Conservation (phyloP, 2,329 filamentous ascomycete species). For the Stachybotrys chartarum region DNA sequence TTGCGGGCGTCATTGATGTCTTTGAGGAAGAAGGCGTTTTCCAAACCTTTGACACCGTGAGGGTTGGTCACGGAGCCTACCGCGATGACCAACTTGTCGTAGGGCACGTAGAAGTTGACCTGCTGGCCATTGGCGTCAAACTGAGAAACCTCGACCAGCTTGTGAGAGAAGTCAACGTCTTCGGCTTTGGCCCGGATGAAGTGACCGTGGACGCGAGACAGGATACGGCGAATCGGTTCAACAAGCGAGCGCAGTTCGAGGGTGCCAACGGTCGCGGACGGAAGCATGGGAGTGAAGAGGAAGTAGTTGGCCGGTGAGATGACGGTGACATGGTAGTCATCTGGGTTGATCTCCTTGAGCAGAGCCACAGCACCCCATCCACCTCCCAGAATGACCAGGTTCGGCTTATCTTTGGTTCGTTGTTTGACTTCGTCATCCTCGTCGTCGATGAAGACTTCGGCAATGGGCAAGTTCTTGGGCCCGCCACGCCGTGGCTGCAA, state of each 20-base stretch:
- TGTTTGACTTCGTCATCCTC: constrained; percentile 68
- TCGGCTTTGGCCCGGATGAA: constrained; percentile 84
- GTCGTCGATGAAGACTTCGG: constrained; percentile 82
- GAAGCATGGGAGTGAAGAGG: constrained; percentile 95
- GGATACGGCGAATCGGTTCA: constrained; percentile 83
- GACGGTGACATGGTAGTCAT: constrained; percentile 93
- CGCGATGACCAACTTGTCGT: constrained; percentile 90
- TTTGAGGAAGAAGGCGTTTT: constrained; percentile 92
- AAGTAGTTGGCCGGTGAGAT: constrained; percentile 96
- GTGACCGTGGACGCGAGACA: constrained; percentile 72
- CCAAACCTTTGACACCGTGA: constrained; percentile 89
- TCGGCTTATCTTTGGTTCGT: constrained; percentile 77
- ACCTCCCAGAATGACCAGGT: constrained; percentile 84
- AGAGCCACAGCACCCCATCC: constrained; percentile 94
- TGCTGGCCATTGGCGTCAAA: constrained; percentile 63
- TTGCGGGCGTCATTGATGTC: constrained; percentile 85
- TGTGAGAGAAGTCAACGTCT: constrained; percentile 85
- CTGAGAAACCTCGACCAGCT: constrained; percentile 81
- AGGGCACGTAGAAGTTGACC: constrained; percentile 84
- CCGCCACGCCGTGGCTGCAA: constrained; percentile 76
- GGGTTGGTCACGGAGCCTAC: constrained; percentile 91
- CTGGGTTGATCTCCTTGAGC: constrained; percentile 80
- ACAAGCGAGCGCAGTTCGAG: constrained; percentile 85
- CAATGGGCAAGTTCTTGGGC: constrained; percentile 91
- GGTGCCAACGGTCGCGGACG: constrained; percentile 93